These are phyloP conservation scores for Cardamine chenopodiifolia DNA, from an alignment of 345 rosid genomes.

Conservation along the genomic window DNA sequence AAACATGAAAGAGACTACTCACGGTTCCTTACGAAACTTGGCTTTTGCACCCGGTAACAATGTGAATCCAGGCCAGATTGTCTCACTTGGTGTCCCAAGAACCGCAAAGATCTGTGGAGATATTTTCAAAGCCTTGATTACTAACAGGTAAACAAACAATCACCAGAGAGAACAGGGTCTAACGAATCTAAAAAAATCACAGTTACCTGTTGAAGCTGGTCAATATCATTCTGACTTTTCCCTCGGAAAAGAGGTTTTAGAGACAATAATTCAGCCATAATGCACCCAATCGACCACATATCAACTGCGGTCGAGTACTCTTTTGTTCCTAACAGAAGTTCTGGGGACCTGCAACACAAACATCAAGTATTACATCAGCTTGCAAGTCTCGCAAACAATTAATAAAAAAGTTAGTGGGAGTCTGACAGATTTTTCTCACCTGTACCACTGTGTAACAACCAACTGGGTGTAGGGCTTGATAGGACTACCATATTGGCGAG, in stretches of 20 bases:
- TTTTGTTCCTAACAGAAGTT: conserved; percentile 75
- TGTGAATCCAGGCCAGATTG: conserved; percentile 70
- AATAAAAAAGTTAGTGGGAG: neutral
- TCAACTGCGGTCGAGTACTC: conserved; percentile 83
- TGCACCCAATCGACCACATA: conserved; percentile 97
- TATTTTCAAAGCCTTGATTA: conserved; percentile 9
- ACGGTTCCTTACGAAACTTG: conserved; percentile 71
- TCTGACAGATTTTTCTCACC: conserved; percentile 48
- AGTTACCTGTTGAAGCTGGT: conserved; percentile 73
- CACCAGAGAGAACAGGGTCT: neutral
- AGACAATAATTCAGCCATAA: conserved; percentile 82
- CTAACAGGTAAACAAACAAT: neutral
- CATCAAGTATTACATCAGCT: conserved; percentile 19
- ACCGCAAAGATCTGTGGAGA: conserved; percentile 63
- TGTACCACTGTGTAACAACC: conserved; percentile 86
- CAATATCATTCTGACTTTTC: conserved; percentile 55
- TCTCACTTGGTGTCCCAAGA: conserved; percentile 80
- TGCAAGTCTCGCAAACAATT: neutral
- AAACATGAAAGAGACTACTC: conserved; percentile 34
- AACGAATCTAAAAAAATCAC: neutral
- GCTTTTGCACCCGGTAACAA: conserved; percentile 68
- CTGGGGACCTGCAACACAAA: conserved; percentile 71
- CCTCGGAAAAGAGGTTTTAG: conserved; percentile 74
- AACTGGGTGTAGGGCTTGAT: conserved; percentile 73
- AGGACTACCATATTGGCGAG: conserved; percentile 85